Evolutionary conservation across 192 early-diverging fungal species (phyloP), one percentile per base, ranked within the genome.

Genomic region (Entrophospora sp.): DNA sequence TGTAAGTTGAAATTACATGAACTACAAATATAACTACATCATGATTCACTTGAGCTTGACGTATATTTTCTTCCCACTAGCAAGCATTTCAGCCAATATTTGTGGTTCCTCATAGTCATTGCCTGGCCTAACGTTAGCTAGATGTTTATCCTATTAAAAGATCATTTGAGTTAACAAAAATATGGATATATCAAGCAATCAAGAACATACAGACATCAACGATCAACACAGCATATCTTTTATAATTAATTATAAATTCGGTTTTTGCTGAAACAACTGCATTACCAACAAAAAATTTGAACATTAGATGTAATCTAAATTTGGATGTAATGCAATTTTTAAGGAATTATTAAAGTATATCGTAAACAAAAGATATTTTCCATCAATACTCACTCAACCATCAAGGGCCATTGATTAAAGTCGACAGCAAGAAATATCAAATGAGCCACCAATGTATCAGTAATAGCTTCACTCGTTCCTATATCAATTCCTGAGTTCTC

Each of bases 11-110:
- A 27, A 53, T 53, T 6, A 53, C 12, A 32, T 25, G 51, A 32
- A 27, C 51, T 12, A 7, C 25, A 27, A 53, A 53, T 27, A 53
- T 27, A 53, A 53, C 16, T 20, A 14, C 4, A 53, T 28, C 25
- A 31, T 7, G 0, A 31, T 0, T 5, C 16, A 4, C 20, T 1
- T 3, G 0, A 32, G 25, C 51, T 0, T 10, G 5, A 53, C 25
- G 27, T 58, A 58, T 58, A 40, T 58, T 58, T 58, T 58, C 34
- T 8, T 35, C 18, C 56, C 56, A 58, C 37, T 36, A 38, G 56
- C 30, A 38, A 58, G 56, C 18, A 37, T 58, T 38, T 58, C 56
- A 20, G 56, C 56, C 20, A 16, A 4, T 14, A 53, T 53, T n/a
- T 53, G 51, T 0, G 12, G 4, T 36, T 58, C 56, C 8, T 5